Evolutionary conservation across 2,329 filamentous ascomycete species (phyloP).

Genomic region (Aspergillus versicolor): DNA sequence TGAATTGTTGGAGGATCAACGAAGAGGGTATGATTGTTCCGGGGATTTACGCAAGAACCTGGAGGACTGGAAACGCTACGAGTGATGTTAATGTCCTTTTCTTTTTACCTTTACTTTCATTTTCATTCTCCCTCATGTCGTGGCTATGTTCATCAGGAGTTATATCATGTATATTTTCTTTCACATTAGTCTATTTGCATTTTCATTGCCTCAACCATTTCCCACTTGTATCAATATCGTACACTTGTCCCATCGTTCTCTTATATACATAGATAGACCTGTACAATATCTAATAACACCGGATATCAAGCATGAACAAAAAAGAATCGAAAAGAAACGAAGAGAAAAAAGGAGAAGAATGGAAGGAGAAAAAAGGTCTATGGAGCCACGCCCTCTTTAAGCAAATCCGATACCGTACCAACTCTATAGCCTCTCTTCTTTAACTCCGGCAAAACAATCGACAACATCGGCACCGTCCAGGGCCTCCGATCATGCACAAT

Average conservation of each 20-base stretch:
- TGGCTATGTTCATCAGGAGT: neutral
- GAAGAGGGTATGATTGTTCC: conserved; percentile 54
- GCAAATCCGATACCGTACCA: conserved; percentile 68
- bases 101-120: neutral
- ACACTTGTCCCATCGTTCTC: neutral
- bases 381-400: conserved; percentile 40
- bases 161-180: neutral
- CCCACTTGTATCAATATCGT: conserved; percentile 7
- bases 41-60: conserved; percentile 50
- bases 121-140: neutral
- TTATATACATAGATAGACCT: conserved; percentile 12
- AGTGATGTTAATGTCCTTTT: conserved; percentile 31
- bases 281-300: conserved; percentile 6
- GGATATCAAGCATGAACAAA: neutral
- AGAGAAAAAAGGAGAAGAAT: neutral
- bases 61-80: conserved; percentile 54
- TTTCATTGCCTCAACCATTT: neutral
- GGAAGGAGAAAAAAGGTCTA: neutral
- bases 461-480: conserved; percentile 83
- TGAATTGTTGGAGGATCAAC: conserved; percentile 57
- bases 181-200: conserved; percentile 5
- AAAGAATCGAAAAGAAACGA: neutral
- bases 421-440: conserved; percentile 67
- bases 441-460: conserved; percentile 69
- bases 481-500: conserved; percentile 80